Base-by-base conservation (phyloP, 805 yeast genomes). In the Saccharomycopsis schoenii region DNA sequence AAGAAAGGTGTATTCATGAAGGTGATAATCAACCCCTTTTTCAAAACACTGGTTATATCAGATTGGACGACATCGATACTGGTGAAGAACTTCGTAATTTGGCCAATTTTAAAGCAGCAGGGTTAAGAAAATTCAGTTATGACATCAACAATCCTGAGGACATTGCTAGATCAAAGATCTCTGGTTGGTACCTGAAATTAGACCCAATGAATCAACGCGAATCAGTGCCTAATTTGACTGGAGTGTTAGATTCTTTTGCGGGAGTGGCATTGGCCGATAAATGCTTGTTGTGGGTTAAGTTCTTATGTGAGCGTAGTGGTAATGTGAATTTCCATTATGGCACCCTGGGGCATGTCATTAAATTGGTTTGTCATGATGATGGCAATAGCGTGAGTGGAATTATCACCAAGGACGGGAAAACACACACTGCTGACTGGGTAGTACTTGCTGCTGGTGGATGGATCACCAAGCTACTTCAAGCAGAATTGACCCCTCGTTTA, bases 381-480 rank as follows among this genome's bases (percentile, higher is more conserved):
- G 66, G 61, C 14, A 63, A 64, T 40, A 66, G 63, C 54, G 68
- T 71, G 54, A 51, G 64, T 29, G 72, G 73, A 19, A 63, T 69
- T n/a, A 61, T 58, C 54, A 72, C 74, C 1, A 60, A 66, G 57
- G 73, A 71, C 62, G 73, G 71, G 1, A 64, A 61, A 9, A 36
- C 19, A 0, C 73, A 71, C 59, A 34, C 24, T 41, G 67, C 73
- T 11, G 70, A 67, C 25, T 60, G 70, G 37, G 67, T 66, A 1
- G 69, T 72, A 17, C 60, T 71, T n/a, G 66, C 66, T 34, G 66
- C 70, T 58, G 75, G 75, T 11, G 71, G 73, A 15, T 72, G 74
- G 74, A 65, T 71, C 2, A 66, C 70, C 4, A 58, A 62, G 15
- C 60, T 72, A 5, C 66, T 71, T 37, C 76, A 76, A 15, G 72